phyloP scores from a whole-genome alignment of 768 basidiomycete genomes.

The Pleurotus salmoneostramineus region DNA sequence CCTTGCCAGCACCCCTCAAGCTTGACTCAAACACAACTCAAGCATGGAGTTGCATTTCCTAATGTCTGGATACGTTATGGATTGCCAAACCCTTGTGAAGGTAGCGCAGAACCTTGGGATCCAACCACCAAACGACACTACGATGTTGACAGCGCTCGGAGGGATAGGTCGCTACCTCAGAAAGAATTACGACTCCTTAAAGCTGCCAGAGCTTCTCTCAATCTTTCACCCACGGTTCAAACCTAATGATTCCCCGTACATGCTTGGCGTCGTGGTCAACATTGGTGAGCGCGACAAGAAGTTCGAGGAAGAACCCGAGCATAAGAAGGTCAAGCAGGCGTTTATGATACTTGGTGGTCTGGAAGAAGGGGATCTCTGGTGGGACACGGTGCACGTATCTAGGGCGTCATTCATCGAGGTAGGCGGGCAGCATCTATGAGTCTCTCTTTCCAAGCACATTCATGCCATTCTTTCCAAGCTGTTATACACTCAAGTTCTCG shows the following conservation, averaged over 20 bases:
- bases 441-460: no score
- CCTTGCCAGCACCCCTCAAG: no score
- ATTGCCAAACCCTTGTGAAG: neutral
- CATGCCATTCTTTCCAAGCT: no score
- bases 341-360: neutral
- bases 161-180: neutral
- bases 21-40: no score
- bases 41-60: no score
- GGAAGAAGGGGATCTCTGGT: neutral
- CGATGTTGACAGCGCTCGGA: neutral
- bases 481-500: no score
- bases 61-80: neutral
- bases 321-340: neutral
- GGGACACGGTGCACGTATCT: neutral
- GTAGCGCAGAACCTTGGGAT: neutral
- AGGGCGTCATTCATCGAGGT: no score
- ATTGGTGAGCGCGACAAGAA: neutral
- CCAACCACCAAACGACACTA: neutral
- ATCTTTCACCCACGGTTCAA: neutral
- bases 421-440: neutral
- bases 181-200: neutral
- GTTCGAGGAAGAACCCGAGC: neutral
- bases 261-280: neutral
- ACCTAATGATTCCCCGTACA: neutral
- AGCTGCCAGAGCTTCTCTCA: neutral